A percentile compares a stretch with the other conserved stretches of the same genome.
These are phyloP conservation scores for Heliosperma pusillum DNA, from an alignment of 148 eudicot species.

Conservation along the genomic window DNA sequence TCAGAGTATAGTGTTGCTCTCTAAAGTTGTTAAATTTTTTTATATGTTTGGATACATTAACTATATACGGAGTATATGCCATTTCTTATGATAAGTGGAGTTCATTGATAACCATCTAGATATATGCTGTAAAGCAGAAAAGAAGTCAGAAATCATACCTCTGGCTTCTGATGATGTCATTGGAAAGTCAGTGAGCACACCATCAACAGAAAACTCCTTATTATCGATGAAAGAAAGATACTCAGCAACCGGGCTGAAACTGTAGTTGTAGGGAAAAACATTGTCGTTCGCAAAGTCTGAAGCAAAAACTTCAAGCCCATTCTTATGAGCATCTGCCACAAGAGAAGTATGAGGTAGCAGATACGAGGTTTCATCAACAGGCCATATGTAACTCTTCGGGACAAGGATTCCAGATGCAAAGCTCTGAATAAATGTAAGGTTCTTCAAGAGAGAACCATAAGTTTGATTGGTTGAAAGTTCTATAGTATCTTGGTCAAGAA, in stretches of 20 bases:
- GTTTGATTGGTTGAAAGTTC: conserved; percentile 82
- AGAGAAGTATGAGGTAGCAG: conserved; percentile 59
- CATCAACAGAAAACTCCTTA: conserved; percentile 81
- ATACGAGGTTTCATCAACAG: conserved; percentile 47
- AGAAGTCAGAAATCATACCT: conserved; percentile 31
- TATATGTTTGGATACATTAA: too few relatives aligned
- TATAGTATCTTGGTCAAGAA: conserved; percentile 39
- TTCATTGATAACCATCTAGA: too few relatives aligned
- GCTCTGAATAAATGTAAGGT: conserved; percentile 64
- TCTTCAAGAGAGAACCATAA: conserved; percentile 60
- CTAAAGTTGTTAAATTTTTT: too few relatives aligned
- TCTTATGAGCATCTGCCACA: conserved; percentile 79
- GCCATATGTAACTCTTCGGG: conserved; percentile 88
- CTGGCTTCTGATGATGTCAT: conserved; percentile 72
- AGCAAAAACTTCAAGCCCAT: conserved; percentile 69
- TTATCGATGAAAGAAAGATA: conserved; percentile 64
- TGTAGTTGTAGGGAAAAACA: conserved; percentile 62
- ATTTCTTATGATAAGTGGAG: too few relatives aligned
- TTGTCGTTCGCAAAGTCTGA: conserved; percentile 74
- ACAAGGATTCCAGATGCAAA: conserved; percentile 92
- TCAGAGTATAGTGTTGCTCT: too few relatives aligned
- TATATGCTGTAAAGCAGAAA: too few relatives aligned
- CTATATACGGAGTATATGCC: too few relatives aligned
- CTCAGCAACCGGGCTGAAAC: conserved; percentile 77
- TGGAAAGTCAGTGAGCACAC: conserved; percentile 83